Evolutionary conservation across 768 basidiomycete genomes (phyloP).

Genomic region (Leccinum variicolor): DNA sequence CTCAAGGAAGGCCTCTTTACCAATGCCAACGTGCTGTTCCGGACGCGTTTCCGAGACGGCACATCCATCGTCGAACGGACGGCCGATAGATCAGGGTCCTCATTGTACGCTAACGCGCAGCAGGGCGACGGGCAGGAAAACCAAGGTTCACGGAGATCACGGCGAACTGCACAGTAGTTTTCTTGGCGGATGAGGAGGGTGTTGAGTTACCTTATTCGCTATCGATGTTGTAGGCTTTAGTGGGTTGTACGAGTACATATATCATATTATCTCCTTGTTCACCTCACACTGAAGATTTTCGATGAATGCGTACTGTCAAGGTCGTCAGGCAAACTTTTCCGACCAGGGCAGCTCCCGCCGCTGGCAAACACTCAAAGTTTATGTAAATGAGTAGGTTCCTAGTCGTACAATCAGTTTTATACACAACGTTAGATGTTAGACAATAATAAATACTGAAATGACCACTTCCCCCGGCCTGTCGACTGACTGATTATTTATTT

Average conservation of each 20-base stretch:
- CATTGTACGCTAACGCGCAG: conserved; percentile 30
- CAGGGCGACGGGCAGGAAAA: conserved; percentile 10
- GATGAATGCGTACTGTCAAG: background rate
- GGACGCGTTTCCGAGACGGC: conserved; percentile 89
- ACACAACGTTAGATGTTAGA: background rate
- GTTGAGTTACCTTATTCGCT: background rate
- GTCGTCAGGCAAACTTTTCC: background rate
- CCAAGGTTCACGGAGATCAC: conserved; percentile 17
- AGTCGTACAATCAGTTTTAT: background rate
- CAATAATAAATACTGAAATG: background rate
- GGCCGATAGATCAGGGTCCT: conserved; percentile 57
- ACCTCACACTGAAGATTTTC: background rate
- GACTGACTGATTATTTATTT: background rate
- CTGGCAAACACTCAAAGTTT: background rate
- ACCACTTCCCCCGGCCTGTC: background rate
- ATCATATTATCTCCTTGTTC: background rate
- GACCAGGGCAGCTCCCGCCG: background rate
- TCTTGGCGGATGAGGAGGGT: background rate
- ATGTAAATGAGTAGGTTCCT: background rate
- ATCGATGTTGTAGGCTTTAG: conserved; percentile 13
- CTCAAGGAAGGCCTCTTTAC: conserved; percentile 97
- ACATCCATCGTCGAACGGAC: conserved; percentile 88
- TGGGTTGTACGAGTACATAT: conserved; percentile 2
- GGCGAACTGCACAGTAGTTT: conserved; percentile 9
- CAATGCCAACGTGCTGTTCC: conserved; percentile 95